A percentile compares a stretch with the other conserved stretches of the same genome.
These are phyloP conservation scores for Fusarium tricinctum DNA, from an alignment of 2,329 filamentous ascomycete genomes.

Conservation along the genomic window DNA sequence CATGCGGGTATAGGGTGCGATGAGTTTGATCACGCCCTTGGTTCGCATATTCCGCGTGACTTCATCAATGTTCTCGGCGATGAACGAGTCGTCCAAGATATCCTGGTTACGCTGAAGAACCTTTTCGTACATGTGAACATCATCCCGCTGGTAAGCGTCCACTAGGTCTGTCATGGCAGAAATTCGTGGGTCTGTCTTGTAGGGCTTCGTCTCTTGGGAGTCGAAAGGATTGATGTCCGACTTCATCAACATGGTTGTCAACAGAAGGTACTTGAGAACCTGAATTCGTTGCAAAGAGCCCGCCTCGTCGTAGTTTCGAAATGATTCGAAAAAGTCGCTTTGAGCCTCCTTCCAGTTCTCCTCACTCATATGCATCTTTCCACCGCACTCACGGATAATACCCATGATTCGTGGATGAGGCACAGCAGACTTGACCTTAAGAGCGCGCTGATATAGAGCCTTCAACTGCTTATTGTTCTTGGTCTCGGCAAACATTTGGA, in stretches of 20 bases:
- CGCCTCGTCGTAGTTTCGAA: conserved; percentile 98
- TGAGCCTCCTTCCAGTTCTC: conserved; percentile 99
- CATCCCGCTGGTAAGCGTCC: conserved; percentile 94
- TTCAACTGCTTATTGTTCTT: conserved; percentile 98
- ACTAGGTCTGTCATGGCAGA: conserved; percentile 98
- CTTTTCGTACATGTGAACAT: conserved; percentile 91
- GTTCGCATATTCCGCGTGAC: conserved; percentile 98
- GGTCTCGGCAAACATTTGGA: conserved; percentile 98
- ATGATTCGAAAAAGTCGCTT: conserved; percentile 98
- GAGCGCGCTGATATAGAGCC: conserved; percentile 88
- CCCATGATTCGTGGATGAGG: conserved; percentile 99
- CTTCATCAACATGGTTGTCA: conserved; percentile 98
- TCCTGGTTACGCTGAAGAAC: conserved; percentile 91
- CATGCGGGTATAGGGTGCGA: conserved; percentile 95
- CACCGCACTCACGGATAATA: conserved; percentile 97
- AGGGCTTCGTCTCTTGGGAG: conserved; percentile 98
- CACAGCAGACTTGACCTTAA: conserved; percentile 95
- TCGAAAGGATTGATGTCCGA: conserved; percentile 99
- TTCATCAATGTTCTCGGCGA: conserved; percentile 98
- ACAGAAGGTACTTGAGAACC: conserved; percentile 94
- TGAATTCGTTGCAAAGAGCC: conserved; percentile 96
- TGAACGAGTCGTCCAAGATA: conserved; percentile 91
- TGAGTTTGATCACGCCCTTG: conserved; percentile 92
- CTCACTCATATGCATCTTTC: conserved; percentile 99
- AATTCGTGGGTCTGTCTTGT: conserved; percentile 94